Conservation (phyloP, 768 basidiomycete genomes). For the Lactarius deliciosus region DNA sequence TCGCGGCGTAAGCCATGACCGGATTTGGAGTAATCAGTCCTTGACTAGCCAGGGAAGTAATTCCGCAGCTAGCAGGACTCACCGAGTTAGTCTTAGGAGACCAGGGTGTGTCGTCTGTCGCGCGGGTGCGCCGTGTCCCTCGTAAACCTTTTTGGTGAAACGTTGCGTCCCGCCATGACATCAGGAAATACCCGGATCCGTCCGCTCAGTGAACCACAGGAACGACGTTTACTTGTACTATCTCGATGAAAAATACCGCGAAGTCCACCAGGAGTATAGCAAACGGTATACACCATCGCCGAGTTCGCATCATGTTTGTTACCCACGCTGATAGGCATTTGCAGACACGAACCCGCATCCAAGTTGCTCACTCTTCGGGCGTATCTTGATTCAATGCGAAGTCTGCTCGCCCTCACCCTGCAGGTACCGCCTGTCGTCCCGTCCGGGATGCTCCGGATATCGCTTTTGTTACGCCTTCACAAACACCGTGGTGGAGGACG, state of each 20-base stretch:
- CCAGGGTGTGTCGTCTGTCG: constrained; percentile 82
- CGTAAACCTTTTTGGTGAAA: constrained; percentile 66
- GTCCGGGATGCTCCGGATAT: constrained; percentile 63
- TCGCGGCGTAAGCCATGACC: constrained; percentile 61
- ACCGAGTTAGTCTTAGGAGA: constrained; percentile 95
- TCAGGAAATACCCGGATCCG: not conserved
- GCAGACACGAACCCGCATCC: constrained; percentile 46
- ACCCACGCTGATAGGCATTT: not conserved
- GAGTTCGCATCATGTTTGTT: too few species aligned
- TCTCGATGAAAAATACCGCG: constrained; percentile 63
- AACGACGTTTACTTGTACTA: constrained; percentile 62
- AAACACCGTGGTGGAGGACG: constrained; percentile 58
- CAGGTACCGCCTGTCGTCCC: constrained; percentile 75
- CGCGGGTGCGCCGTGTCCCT: constrained; percentile 70
- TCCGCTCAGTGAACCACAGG: constrained; percentile 44
- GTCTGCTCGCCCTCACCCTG: constrained; percentile 59
- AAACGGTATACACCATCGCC: constrained; percentile 48
- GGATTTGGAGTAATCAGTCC: constrained; percentile 82
- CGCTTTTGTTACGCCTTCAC: constrained; percentile 74
- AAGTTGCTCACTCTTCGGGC: constrained; percentile 54
- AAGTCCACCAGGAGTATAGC: constrained; percentile 67
- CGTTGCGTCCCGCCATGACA: not conserved
- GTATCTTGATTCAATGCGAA: constrained; percentile 59
- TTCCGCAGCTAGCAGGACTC: constrained; percentile 84
- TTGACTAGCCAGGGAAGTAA: constrained; percentile 89